Evolutionary conservation across 2,329 filamentous ascomycete genomes (phyloP).

Genomic region (Ilyonectria sp.): DNA sequence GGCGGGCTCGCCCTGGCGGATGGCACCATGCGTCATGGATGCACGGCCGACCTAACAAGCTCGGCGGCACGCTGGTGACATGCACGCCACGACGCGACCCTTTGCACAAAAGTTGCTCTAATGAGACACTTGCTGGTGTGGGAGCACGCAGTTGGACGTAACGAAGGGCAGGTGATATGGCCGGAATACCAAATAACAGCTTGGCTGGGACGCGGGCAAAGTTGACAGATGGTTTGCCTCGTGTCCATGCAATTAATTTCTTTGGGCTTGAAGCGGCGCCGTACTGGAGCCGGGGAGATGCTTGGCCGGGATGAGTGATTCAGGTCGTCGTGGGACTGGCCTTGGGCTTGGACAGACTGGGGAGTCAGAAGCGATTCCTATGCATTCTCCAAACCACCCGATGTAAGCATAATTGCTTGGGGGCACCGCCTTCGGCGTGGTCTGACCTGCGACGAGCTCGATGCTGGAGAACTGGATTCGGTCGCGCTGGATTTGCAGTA

Average conservation of each 20-base stretch:
- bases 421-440: background rate
- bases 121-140: constrained; percentile 24
- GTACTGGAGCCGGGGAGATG: constrained; percentile 1
- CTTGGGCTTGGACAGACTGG: background rate
- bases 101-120: constrained; percentile 20
- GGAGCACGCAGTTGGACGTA: constrained; percentile 20
- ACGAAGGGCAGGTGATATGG: constrained; percentile 17
- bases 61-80: constrained; percentile 31
- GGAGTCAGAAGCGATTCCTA: background rate
- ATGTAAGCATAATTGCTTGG: background rate
- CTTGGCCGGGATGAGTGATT: background rate
- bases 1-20: constrained; percentile 27
- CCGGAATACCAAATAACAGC: constrained; percentile 16
- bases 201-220: background rate
- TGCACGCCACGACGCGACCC: constrained; percentile 33
- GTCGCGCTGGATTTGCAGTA: background rate
- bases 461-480: constrained; percentile 1
- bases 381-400: constrained; percentile 3
- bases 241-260: constrained; percentile 17
- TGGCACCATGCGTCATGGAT: constrained; percentile 43
- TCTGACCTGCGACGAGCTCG: background rate
- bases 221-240: constrained; percentile 10
- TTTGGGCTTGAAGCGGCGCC: background rate
- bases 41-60: constrained; percentile 34
- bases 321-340: constrained; percentile 2